Percentiles rank a stretch among this genome's conserved stretches.
These are phyloP conservation scores for Hibiscus trionum DNA, from an alignment of 345 rosid species.

Conservation along the genomic window DNA sequence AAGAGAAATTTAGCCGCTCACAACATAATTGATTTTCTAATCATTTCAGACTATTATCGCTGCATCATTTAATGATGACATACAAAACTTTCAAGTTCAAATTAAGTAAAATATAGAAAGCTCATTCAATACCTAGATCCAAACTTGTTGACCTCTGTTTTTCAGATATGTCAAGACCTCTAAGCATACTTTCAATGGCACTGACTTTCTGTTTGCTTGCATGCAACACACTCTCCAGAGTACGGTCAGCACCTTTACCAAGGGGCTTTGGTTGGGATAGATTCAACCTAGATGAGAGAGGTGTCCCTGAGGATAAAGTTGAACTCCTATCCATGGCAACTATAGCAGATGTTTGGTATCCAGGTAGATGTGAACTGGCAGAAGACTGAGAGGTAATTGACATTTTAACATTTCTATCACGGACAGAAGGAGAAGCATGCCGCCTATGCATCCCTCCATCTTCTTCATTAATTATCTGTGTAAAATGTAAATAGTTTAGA, in stretches of 20 bases:
- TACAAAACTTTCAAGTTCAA: background rate
- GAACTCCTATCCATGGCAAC: slow-evolving; percentile 95
- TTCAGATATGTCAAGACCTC: slow-evolving; percentile 83
- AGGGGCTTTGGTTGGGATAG: slow-evolving; percentile 65
- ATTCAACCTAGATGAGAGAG: slow-evolving; percentile 72
- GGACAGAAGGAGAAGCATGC: slow-evolving; percentile 91
- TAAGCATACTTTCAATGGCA: slow-evolving; percentile 99
- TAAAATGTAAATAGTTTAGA: slow-evolving; percentile 5
- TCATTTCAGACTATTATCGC: background rate
- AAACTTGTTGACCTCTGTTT: slow-evolving; percentile 84
- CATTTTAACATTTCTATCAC: slow-evolving; percentile 72
- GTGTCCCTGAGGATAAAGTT: slow-evolving; percentile 54
- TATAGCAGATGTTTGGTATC: slow-evolving; percentile 94
- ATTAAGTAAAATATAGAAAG: slow-evolving; percentile 13
- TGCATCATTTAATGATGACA: slow-evolving; percentile 18
- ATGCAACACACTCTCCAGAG: slow-evolving; percentile 90
- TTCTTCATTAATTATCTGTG: slow-evolving; percentile 85
- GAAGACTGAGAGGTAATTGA: slow-evolving; percentile 49
- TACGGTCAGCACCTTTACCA: slow-evolving; percentile 73
- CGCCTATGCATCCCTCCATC: slow-evolving; percentile 93
- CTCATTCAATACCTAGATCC: slow-evolving; percentile 85
- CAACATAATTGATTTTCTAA: slow-evolving; percentile 12
- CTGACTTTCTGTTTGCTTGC: slow-evolving; percentile 97
- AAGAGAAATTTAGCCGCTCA: slow-evolving; percentile 53
- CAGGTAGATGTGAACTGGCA: slow-evolving; percentile 49